phyloP scores from a whole-genome alignment of 2,329 filamentous ascomycete genomes.

The Beauveria bassiana region DNA sequence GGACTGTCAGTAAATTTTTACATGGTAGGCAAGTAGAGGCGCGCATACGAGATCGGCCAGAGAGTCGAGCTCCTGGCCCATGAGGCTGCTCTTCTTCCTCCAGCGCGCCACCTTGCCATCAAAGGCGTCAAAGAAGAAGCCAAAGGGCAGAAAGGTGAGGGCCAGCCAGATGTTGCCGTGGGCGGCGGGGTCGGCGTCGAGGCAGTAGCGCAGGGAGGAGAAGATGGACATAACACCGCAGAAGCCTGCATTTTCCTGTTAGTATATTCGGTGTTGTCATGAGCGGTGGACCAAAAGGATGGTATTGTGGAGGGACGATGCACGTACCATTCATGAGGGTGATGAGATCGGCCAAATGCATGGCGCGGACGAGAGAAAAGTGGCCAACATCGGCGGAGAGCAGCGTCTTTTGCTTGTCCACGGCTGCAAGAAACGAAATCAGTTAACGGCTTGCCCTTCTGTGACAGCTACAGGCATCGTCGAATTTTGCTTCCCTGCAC shows the following conservation, averaged over 20 bases:
- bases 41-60: slow-evolving; percentile 77
- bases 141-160: slow-evolving; percentile 81
- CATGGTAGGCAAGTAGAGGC: background rate
- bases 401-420: slow-evolving; percentile 70
- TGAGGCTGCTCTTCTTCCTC: slow-evolving; percentile 93
- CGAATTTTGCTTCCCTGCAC: background rate
- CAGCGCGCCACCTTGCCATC: slow-evolving; percentile 94
- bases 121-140: slow-evolving; percentile 96
- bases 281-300: background rate
- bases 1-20: background rate
- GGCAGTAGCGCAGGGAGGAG: slow-evolving; percentile 87
- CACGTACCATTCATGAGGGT: slow-evolving; percentile 66
- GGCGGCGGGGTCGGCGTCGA: slow-evolving; percentile 55
- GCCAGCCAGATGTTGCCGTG: slow-evolving; percentile 71
- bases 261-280: background rate
- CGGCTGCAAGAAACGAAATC: slow-evolving; percentile 32
- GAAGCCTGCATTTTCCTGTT: slow-evolving; percentile 45
- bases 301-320: background rate
- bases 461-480: background rate
- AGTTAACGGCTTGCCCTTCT: background rate
- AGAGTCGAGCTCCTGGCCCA: slow-evolving; percentile 96
- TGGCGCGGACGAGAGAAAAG: slow-evolving; percentile 59
- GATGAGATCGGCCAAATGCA: slow-evolving; percentile 78
- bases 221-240: slow-evolving; percentile 94
- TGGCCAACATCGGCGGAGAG: slow-evolving; percentile 64